These are phyloP conservation scores for Breviolum minutum DNA, from an alignment of 73 alveolate species.

Conservation along the genomic window DNA sequence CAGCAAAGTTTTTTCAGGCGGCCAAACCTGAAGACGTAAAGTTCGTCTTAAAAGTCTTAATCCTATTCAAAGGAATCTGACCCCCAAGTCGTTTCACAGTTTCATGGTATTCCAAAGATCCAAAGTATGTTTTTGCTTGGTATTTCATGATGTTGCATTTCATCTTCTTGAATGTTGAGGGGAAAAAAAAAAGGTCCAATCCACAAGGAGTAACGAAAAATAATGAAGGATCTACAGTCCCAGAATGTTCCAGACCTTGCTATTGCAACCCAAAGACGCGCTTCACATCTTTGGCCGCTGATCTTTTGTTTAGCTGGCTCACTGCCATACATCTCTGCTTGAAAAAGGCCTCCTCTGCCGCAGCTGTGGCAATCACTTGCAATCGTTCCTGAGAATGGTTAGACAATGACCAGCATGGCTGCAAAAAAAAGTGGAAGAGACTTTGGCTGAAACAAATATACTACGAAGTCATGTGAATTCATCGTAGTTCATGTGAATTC, in stretches of 20 bases:
- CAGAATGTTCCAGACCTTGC: not conserved
- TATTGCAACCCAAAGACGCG: not conserved
- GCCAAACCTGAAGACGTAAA: not conserved
- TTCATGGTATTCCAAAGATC: too few relatives aligned
- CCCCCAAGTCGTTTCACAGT: too few relatives aligned
- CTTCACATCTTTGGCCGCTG: not conserved
- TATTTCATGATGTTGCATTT: not conserved
- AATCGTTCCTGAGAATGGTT: not conserved
- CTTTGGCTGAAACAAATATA: too few relatives aligned
- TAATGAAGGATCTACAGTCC: not conserved
- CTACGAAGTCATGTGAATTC: too few relatives aligned
- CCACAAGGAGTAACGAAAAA: not conserved
- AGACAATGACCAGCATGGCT: not conserved
- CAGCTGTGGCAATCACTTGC: slow-evolving; percentile 7
- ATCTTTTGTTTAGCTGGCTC: not conserved
- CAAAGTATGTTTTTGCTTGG: not conserved
- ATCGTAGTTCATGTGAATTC: too few relatives aligned
- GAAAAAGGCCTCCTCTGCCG: slow-evolving; percentile 43
- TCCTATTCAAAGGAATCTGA: too few relatives aligned
- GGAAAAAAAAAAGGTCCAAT: not conserved
- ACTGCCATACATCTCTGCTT: slow-evolving; percentile 27
- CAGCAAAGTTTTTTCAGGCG: slow-evolving; percentile 41
- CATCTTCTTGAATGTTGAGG: too few relatives aligned
- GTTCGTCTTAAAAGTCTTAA: too few relatives aligned
- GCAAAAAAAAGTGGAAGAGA: too few relatives aligned